Percentiles rank a stretch among this genome's conserved stretches.
These are phyloP conservation scores for Geotrichum bryndzae DNA, from an alignment of 1,139 yeast species.

Conservation along the genomic window DNA sequence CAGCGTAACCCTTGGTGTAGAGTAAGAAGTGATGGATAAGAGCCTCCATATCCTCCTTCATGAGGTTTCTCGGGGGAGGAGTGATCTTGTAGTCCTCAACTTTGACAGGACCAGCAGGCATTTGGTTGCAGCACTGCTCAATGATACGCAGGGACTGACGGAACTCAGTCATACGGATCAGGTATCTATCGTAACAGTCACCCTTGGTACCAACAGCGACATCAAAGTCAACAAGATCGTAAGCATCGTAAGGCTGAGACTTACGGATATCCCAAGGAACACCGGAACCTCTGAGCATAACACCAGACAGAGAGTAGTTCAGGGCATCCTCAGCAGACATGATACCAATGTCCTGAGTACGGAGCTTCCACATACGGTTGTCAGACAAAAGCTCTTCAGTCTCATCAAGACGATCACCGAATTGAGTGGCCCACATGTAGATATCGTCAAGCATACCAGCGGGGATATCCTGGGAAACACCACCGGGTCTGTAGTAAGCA, in stretches of 20 bases:
- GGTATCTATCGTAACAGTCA: conserved; percentile 86
- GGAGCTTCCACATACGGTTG: conserved; percentile 88
- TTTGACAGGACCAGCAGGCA: conserved; percentile 90
- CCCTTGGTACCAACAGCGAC: conserved; percentile 83
- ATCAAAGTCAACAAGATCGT: conserved; percentile 79
- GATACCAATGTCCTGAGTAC: conserved; percentile 75
- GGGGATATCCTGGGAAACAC: conserved; percentile 84
- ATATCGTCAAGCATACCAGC: conserved; percentile 82
- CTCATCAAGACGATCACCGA: conserved; percentile 88
- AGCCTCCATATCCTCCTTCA: conserved; percentile 94
- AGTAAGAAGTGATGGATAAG: conserved; percentile 82
- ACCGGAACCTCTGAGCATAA: conserved; percentile 89
- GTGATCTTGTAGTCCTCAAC: conserved; percentile 83
- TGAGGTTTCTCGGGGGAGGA: conserved; percentile 73
- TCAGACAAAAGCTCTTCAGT: conserved; percentile 85
- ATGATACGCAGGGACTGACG: conserved; percentile 86
- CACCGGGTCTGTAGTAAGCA: conserved; percentile 89
- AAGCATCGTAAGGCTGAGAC: conserved; percentile 87
- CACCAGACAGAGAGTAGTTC: conserved; percentile 76
- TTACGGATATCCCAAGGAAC: conserved; percentile 82
- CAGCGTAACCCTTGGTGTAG: conserved; percentile 83
- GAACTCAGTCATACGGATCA: conserved; percentile 85
- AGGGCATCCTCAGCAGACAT: conserved; percentile 84
- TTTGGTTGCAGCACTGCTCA: conserved; percentile 83
- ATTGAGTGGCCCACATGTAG: conserved; percentile 95